Evolutionary conservation across 2,329 filamentous ascomycete genomes (phyloP).

Genomic region (Ceratocystiopsis minuta): DNA sequence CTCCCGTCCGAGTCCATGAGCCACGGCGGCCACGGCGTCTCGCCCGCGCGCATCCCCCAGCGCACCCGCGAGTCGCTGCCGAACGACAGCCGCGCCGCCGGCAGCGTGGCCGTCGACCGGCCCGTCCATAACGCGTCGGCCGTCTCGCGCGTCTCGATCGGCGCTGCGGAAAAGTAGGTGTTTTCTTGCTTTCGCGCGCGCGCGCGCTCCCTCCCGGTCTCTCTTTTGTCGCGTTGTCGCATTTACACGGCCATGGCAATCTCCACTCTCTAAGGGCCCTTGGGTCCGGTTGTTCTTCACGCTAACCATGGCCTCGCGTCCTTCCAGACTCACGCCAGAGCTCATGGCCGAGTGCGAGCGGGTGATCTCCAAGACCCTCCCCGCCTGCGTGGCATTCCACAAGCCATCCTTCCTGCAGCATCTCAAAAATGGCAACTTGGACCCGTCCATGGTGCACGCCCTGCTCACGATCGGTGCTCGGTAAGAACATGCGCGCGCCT

Average conservation of each 20-base stretch:
- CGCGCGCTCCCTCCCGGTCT: too few relatives aligned
- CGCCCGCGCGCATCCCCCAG: constrained; percentile 33
- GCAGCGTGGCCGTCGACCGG: constrained; percentile 24
- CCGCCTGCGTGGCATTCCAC: constrained; percentile 44
- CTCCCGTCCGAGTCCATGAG: constrained; percentile 41
- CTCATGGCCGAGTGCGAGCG: constrained; percentile 40
- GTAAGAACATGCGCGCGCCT: constrained; percentile 21
- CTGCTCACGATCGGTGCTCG: constrained; percentile 38
- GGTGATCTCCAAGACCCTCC: constrained; percentile 41
- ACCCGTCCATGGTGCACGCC: constrained; percentile 38
- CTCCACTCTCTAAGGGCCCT: too few relatives aligned
- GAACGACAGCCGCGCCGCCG: constrained; percentile 27
- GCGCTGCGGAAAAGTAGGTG: constrained; percentile 38
- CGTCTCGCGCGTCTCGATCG: constrained; percentile 28
- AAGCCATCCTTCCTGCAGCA: constrained; percentile 44
- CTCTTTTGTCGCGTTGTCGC: background rate
- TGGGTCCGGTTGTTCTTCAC: too few relatives aligned
- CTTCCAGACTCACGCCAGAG: constrained; percentile 34
- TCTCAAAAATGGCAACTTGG: constrained; percentile 36
- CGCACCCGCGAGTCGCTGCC: constrained; percentile 36
- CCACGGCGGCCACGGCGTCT: constrained; percentile 38
- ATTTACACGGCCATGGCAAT: too few relatives aligned
- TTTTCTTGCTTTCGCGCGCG: constrained; percentile 4
- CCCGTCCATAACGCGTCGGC: constrained; percentile 25
- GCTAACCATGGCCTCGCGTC: constrained; percentile 3